Conservation (phyloP, 2,329 filamentous ascomycete genomes). For the Aureobasidium melanogenum region DNA sequence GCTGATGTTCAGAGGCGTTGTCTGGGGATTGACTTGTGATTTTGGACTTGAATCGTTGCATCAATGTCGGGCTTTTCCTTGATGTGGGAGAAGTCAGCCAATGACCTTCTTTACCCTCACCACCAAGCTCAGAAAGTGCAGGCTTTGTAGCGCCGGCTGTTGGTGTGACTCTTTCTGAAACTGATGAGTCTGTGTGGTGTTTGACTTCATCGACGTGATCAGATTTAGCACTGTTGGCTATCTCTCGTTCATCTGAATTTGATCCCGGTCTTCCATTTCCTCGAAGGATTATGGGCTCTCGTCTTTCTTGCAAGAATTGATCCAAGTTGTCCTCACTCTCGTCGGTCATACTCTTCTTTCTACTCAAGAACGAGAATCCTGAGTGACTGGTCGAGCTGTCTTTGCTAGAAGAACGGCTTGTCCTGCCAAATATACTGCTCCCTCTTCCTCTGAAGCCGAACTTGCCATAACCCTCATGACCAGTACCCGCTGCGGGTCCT, state of each 20-base stretch:
- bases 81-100: slow-evolving; percentile 23
- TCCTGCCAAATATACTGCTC: slow-evolving; percentile 47
- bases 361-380: slow-evolving; percentile 27
- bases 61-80: background rate
- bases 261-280: slow-evolving; percentile 25
- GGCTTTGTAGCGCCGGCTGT: background rate
- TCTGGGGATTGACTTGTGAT: background rate
- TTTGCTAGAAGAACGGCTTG: slow-evolving; percentile 38
- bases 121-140: slow-evolving; percentile 11
- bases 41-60: background rate
- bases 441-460: slow-evolving; percentile 58
- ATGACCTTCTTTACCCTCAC: slow-evolving; percentile 29
- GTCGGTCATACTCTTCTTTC: slow-evolving; percentile 36
- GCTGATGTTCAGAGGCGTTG: background rate
- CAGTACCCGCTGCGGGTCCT: slow-evolving; percentile 84
- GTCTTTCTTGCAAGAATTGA: slow-evolving; percentile 33
- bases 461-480: slow-evolving; percentile 76
- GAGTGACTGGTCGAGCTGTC: slow-evolving; percentile 30
- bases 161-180: background rate
- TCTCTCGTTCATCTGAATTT: slow-evolving; percentile 22
- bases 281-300: slow-evolving; percentile 37
- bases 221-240: background rate
- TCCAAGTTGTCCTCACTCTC: slow-evolving; percentile 35
- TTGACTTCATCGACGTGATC: background rate
- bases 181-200: background rate